phyloP scores from a whole-genome alignment of 2,329 filamentous ascomycete species.

The Pseudogymnoascus sp. region DNA sequence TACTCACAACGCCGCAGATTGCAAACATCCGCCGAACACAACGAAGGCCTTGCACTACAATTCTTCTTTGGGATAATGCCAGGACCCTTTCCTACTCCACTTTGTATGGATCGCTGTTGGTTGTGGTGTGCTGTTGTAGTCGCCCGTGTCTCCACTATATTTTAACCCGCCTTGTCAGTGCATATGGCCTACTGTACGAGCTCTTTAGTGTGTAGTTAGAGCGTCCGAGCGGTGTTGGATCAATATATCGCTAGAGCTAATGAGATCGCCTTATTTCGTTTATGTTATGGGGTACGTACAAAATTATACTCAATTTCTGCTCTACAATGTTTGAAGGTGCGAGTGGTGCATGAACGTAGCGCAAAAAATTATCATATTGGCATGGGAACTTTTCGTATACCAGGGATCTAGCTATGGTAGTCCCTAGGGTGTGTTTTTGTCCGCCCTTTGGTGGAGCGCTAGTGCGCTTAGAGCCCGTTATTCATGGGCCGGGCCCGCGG shows the following conservation, averaged over 20 bases:
- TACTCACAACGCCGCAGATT: neutral
- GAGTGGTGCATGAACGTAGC: neutral
- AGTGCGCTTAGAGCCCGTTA: neutral
- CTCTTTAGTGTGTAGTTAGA: neutral
- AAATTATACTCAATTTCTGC: neutral
- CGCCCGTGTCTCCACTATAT: neutral
- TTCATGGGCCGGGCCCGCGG: slow-evolving; percentile 1
- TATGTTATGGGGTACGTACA: neutral
- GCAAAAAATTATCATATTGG: neutral
- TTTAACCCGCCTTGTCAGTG: neutral
- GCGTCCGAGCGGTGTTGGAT: neutral
- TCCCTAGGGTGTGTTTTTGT: neutral
- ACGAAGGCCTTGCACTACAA: neutral
- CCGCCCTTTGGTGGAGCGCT: neutral
- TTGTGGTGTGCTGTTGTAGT: neutral
- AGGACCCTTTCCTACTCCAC: neutral
- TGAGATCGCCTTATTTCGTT: neutral
- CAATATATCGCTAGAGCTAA: neutral
- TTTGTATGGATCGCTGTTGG: neutral
- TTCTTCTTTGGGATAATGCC: neutral
- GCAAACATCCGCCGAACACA: neutral
- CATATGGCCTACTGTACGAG: neutral
- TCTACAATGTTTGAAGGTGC: neutral
- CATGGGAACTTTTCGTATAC: neutral
- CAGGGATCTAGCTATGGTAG: neutral